Evolutionary conservation across 441 rosid genomes (phyloP), one percentile per base, ranked within the genome.

Genomic region (Flueggea neowawraea): DNA sequence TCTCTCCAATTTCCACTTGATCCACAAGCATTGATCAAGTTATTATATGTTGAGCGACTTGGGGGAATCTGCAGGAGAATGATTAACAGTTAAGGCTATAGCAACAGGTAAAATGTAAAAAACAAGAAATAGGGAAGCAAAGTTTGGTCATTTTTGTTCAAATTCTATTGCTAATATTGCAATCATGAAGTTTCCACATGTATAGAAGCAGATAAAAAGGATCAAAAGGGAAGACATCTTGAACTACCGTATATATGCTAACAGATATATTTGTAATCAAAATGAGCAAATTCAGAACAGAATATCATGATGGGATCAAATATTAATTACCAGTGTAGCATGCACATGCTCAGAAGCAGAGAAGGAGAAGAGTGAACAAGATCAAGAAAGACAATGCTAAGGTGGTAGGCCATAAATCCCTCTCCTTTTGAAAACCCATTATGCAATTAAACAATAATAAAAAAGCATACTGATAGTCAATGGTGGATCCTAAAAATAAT

Each of bases 1-100:
- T 86, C 94, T 82, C 89, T 84, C 98, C 98, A 92, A 69, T 92
- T 90, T 74, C 98, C 98, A 75, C 94, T 86, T 53, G 95, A 92
- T 61, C 98, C 98, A 68, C 91, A 90, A 56, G 98, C 96, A 68
- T 90, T 92, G 73, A 92, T 86, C 84, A 90, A 75, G 78, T 86
- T 90, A 61, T 92, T 92, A 77, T 89, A 92, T 50, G 94, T 88
- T 16, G 89, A 73, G 15, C 96, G 89, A 69, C 90, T 90, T 58
- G 98, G 98, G n/a, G 97, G 85, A 41, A 92, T 85, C 97, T 92
- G 94, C 79, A 78, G 52, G 28, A 31, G 76, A 16, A 64, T 17
- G 49, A 59, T 56, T 60, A 5, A 36, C 41, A 36, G 41, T 36
- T 36, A 36, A 36, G 41, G 6, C 9, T 36, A 36, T 36, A 36